Evolutionary conservation across 192 early-diverging fungal species (phyloP).

Genomic region (Endogone sp.): DNA sequence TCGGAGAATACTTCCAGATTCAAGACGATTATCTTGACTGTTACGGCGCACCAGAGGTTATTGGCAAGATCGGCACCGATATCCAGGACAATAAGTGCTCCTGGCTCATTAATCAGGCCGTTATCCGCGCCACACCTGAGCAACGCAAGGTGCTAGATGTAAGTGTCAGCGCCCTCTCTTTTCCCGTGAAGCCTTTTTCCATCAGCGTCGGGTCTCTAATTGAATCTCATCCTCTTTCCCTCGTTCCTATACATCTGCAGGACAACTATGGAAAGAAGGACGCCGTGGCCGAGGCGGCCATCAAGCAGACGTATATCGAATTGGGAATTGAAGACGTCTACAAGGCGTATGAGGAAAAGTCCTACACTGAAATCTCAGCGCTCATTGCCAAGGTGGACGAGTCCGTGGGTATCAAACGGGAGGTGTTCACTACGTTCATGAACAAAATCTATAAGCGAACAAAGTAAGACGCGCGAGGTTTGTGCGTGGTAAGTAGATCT

Average conservation of each 20-base stretch:
- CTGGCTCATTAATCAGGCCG: constrained; percentile 95
- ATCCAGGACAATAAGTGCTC: constrained; percentile 99
- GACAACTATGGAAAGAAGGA: constrained; percentile 91
- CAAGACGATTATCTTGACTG: constrained; percentile 99
- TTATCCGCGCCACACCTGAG: constrained; percentile 68
- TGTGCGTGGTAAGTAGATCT: too few relatives aligned
- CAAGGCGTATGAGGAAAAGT: constrained; percentile 86
- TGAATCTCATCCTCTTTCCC: constrained; percentile 4
- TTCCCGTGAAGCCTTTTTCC: constrained; percentile 6
- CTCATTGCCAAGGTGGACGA: constrained; percentile 85
- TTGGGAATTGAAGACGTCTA: constrained; percentile 77
- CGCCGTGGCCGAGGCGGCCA: constrained; percentile 65
- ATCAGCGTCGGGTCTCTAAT: background rate
- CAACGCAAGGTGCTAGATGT: constrained; percentile 83
- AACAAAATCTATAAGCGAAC: constrained; percentile 94
- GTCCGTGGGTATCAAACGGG: constrained; percentile 60
- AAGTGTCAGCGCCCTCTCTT: constrained; percentile 13
- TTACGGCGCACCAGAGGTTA: constrained; percentile 83
- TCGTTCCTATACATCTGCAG: too few relatives aligned
- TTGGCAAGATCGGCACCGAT: constrained; percentile 99
- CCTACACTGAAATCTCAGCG: constrained; percentile 62
- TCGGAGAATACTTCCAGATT: constrained; percentile 98
- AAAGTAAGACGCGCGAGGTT: constrained; percentile 51
- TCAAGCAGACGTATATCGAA: constrained; percentile 84
- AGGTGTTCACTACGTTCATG: constrained; percentile 90